phyloP scores from a whole-genome alignment of 1,284 basidiomycete genomes.

The Heterobasidion irregulare region DNA sequence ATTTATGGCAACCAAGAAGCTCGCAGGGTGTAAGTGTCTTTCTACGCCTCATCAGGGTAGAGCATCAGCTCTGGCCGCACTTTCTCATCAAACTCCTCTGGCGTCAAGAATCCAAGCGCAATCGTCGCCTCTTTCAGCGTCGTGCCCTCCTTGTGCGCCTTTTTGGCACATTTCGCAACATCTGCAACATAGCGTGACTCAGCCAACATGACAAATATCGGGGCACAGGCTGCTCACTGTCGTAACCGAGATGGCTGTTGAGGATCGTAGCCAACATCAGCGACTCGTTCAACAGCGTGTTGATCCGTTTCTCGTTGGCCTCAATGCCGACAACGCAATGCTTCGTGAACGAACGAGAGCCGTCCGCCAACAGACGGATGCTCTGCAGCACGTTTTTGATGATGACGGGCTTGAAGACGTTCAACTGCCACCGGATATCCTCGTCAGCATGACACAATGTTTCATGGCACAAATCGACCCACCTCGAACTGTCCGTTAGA shows the following conservation, averaged over 20 bases:
- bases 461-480: conserved; percentile 9
- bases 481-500: conserved; percentile 97
- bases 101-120: conserved; percentile 75
- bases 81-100: conserved; percentile 92
- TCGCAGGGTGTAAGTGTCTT: not conserved
- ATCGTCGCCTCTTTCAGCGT: conserved; percentile 95
- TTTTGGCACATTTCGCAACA: conserved; percentile 98
- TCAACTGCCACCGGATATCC: conserved; percentile 48
- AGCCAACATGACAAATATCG: conserved; percentile 1
- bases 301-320: conserved; percentile 93
- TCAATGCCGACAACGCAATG: conserved; percentile 96
- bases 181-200: conserved; percentile 39
- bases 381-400: conserved; percentile 97
- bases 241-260: conserved; percentile 90
- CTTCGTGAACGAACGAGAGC: conserved; percentile 88
- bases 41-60: conserved; percentile 53
- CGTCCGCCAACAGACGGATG: conserved; percentile 90
- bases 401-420: conserved; percentile 99
- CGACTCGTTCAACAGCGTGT: conserved; percentile 86
- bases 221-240: conserved; percentile 51
- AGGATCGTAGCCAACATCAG: conserved; percentile 95
- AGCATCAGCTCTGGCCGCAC: conserved; percentile 93
- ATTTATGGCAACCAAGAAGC: not conserved
- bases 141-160: conserved; percentile 96
- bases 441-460: not conserved